These are phyloP conservation scores for Yamadazyma phyllophila DNA, from an alignment of 805 yeast species.

Conservation along the genomic window DNA sequence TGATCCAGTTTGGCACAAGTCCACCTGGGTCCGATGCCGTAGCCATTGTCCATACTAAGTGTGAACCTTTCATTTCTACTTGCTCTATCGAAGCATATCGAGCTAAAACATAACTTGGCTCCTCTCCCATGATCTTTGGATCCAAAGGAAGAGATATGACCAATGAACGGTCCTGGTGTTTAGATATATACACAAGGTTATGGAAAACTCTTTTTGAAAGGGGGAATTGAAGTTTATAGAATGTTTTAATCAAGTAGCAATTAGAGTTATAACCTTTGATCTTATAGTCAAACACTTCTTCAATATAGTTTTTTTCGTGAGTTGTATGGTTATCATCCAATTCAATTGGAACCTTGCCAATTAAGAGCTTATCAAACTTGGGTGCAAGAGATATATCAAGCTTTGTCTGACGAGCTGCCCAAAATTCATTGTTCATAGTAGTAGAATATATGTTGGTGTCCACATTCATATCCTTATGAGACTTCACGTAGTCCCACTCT, in stretches of 20 bases:
- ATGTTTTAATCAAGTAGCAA: constrained; percentile 30
- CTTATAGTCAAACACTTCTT: constrained; percentile 28
- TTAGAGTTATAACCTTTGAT: constrained; percentile 16
- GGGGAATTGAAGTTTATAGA: constrained; percentile 37
- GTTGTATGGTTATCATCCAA: constrained; percentile 26
- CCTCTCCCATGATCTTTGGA: constrained; percentile 19
- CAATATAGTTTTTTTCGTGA: constrained; percentile 35
- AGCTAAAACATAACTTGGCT: constrained; percentile 24
- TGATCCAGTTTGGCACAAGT: constrained; percentile 35
- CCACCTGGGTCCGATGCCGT: constrained; percentile 42
- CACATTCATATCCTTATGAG: background rate
- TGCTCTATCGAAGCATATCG: constrained; percentile 38
- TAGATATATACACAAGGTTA: constrained; percentile 32
- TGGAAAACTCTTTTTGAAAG: constrained; percentile 34
- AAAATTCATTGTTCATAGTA: constrained; percentile 9
- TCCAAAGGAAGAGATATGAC: constrained; percentile 34
- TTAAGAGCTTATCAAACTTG: constrained; percentile 13
- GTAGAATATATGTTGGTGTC: constrained; percentile 2
- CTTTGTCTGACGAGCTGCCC: constrained; percentile 17
- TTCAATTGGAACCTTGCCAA: constrained; percentile 14
- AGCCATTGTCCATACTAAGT: constrained; percentile 37
- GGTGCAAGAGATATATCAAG: constrained; percentile 7
- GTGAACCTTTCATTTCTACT: constrained; percentile 20
- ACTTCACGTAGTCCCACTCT: constrained; percentile 11
- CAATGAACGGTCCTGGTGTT: constrained; percentile 20